These are phyloP conservation scores for Lecanicillium sp. DNA, from an alignment of 2,329 filamentous ascomycete genomes.

Conservation along the genomic window DNA sequence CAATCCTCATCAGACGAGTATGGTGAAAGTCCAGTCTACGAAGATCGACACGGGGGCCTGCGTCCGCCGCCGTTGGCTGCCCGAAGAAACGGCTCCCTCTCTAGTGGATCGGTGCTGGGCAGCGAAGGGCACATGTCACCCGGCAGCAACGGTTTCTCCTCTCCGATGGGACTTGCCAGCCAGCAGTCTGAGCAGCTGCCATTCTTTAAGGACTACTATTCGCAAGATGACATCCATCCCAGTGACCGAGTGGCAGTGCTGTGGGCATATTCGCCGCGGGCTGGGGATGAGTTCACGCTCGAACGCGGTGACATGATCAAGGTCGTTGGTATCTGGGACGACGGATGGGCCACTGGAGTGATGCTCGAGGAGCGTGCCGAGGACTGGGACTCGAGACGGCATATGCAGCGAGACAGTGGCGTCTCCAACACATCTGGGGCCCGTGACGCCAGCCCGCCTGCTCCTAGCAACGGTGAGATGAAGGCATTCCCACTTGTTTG, in stretches of 20 bases:
- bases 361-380: slow-evolving; percentile 76
- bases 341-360: slow-evolving; percentile 95
- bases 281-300: slow-evolving; percentile 84
- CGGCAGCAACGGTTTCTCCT: slow-evolving; percentile 68
- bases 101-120: slow-evolving; percentile 70
- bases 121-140: slow-evolving; percentile 67
- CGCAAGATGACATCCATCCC: slow-evolving; percentile 88
- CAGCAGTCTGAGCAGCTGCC: slow-evolving; percentile 92
- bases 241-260: slow-evolving; percentile 83
- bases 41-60: slow-evolving; percentile 46
- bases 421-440: slow-evolving; percentile 69
- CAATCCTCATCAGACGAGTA: slow-evolving; percentile 67
- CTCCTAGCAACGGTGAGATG: slow-evolving; percentile 65
- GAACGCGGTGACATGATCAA: slow-evolving; percentile 98
- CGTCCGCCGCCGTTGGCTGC: slow-evolving; percentile 49
- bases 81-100: slow-evolving; percentile 80
- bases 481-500: slow-evolving; percentile 97
- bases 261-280: slow-evolving; percentile 95
- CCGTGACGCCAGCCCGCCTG: slow-evolving; percentile 52
- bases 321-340: slow-evolving; percentile 97
- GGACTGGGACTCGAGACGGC: slow-evolving; percentile 72
- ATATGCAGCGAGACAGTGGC: slow-evolving; percentile 82
- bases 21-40: slow-evolving; percentile 63
- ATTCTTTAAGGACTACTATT: slow-evolving; percentile 99
- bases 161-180: slow-evolving; percentile 72